Percentiles rank a stretch among this genome's conserved stretches.
Evolutionary conservation across 495 filamentous ascomycete species (phyloP).

Genomic region (Hapsidospora chrysogenum): DNA sequence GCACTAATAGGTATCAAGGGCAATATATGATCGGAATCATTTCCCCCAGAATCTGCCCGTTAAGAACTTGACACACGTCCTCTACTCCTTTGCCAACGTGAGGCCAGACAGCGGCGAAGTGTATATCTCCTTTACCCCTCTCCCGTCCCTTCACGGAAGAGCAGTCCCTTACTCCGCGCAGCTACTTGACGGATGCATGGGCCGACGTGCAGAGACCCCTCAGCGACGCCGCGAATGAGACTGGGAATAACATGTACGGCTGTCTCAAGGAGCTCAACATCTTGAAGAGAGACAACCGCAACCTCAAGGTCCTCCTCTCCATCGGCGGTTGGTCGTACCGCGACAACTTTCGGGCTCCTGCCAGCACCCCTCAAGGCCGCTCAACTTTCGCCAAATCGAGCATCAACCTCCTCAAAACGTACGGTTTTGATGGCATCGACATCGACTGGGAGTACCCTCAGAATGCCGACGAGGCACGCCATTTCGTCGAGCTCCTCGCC

Average conservation of each 20-base stretch:
- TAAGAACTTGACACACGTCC: slow-evolving; percentile 76
- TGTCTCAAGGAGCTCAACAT: slow-evolving; percentile 90
- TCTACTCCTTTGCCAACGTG: slow-evolving; percentile 59
- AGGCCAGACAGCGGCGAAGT: slow-evolving; percentile 48
- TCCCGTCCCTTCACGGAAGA: not conserved
- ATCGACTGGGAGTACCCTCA: slow-evolving; percentile 49
- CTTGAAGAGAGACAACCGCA: slow-evolving; percentile 72
- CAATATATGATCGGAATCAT: slow-evolving; percentile 81
- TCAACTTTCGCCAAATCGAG: slow-evolving; percentile 51
- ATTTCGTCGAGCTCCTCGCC: slow-evolving; percentile 61
- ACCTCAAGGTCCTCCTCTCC: slow-evolving; percentile 80
- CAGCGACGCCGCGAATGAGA: slow-evolving; percentile 57
- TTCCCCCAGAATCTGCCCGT: slow-evolving; percentile 76
- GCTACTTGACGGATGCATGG: slow-evolving; percentile 68
- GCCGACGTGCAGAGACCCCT: slow-evolving; percentile 76
- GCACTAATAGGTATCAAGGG: slow-evolving; percentile 21
- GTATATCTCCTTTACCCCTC: slow-evolving; percentile 12
- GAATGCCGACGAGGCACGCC: slow-evolving; percentile 42
- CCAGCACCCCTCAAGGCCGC: slow-evolving; percentile 43
- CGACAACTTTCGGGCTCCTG: slow-evolving; percentile 62
- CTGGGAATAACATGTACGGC: slow-evolving; percentile 66
- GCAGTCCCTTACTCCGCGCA: slow-evolving; percentile 7
- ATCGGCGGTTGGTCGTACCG: slow-evolving; percentile 97
- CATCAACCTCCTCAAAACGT: slow-evolving; percentile 50
- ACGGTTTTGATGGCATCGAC: slow-evolving; percentile 41